Base-by-base conservation (phyloP, 1,139 yeast species). In the Geotrichum phurueaensis region DNA sequence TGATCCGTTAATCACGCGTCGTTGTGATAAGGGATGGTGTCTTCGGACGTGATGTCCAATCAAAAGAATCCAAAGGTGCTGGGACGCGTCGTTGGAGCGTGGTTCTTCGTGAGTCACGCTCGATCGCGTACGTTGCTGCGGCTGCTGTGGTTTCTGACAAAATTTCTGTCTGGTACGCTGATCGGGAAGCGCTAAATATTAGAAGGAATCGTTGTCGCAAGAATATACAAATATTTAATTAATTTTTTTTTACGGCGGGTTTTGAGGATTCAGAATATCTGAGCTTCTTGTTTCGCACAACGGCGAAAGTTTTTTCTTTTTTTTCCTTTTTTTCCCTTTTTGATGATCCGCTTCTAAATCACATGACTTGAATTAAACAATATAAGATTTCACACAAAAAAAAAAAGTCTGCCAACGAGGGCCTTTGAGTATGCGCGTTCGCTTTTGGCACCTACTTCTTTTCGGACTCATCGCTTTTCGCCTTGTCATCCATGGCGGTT, bases 401-500 rank as follows among this genome's bases (percentile, higher is more conserved):
- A 48, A 48, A 7, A 48, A 48, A 13, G 27, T 48, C 51, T 18
- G 18, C 18, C 6, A 39, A 39, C 12, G 12, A 18, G 15, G n/a
- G n/a, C n/a, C 51, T 15, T 15, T 39, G 47, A 39, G 47, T 9
- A 15, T 39, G 20, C 27, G n/a, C 15, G 6, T 18, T 47, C n/a
- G 29, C 31, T 15, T 12, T 13, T 25, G 23, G 4, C 20, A 39
- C 13, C 48, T 55, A 55, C 58, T 57, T 53, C 48, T 23, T 49
- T n/a, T 56, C 53, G 12, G 49, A 45, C 39, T 49, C 50, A 18
- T 49, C 45, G n/a, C 45, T 39, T n/a, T 39, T 39, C 6, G 18
- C 49, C 48, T 53, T 49, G 9, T 57, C 57, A 18, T 29, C 53
- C 23, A 51, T 31, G 36, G 70, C 64, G 60, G 66, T 56, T 55